These are phyloP conservation scores for Pythium utonaiense DNA, from an alignment of 352 stramenopile species.

Conservation along the genomic window DNA sequence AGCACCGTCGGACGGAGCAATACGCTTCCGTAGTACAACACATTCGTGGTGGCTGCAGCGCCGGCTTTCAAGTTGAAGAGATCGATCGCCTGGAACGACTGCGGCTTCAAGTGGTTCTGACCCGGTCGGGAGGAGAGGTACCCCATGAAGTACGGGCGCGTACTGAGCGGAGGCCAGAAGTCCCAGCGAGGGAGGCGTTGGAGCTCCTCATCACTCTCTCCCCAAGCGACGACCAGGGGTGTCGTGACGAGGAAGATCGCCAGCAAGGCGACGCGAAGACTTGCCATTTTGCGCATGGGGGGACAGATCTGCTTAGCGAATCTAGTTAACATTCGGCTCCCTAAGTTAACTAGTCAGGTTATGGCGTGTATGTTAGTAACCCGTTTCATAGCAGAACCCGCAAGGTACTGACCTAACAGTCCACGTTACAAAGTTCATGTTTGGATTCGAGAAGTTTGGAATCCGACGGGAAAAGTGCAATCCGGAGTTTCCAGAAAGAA, in stretches of 20 bases:
- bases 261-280: not conserved
- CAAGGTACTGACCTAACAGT: too few relatives aligned
- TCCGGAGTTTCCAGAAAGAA: too few relatives aligned
- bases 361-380: too few relatives aligned
- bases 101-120: conserved; percentile 34
- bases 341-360: too few relatives aligned
- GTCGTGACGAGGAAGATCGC: not conserved
- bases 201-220: not conserved
- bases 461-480: too few relatives aligned
- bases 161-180: conserved; percentile 54
- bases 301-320: too few relatives aligned
- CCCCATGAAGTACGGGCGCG: conserved; percentile 47
- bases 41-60: conserved; percentile 21
- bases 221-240: not conserved
- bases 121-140: conserved; percentile 55
- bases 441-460: too few relatives aligned
- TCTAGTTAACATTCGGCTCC: too few relatives aligned
- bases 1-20: conserved; percentile 37
- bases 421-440: too few relatives aligned
- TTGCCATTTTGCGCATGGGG: not conserved
- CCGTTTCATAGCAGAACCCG: too few relatives aligned
- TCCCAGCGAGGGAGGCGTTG: conserved; percentile 44
- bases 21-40: conserved; percentile 62
- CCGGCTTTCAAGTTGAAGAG: conserved; percentile 44
- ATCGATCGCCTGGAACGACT: conserved; percentile 55